Evolutionary conservation across 768 basidiomycete genomes (phyloP).

Genomic region (Boletus coccyginus): DNA sequence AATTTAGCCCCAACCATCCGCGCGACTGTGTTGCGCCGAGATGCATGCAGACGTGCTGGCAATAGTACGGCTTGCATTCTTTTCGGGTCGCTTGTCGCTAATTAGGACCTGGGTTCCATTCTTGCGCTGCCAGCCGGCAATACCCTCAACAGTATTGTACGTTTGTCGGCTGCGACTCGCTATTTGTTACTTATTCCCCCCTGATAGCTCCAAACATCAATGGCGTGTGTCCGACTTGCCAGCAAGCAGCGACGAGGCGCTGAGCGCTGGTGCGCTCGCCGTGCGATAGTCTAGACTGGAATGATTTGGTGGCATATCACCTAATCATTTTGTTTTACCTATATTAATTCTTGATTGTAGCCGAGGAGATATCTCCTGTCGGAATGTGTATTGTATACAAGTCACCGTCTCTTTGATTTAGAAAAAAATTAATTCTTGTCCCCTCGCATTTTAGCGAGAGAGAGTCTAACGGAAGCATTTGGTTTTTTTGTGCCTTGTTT

Average conservation of each 20-base stretch:
- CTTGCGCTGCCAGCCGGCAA: conserved; percentile 33
- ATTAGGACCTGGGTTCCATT: conserved; percentile 3
- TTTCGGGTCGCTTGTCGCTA: conserved; percentile 10
- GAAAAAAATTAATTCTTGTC: conserved; percentile 10
- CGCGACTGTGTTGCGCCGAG: conserved; percentile 37
- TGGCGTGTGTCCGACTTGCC: conserved; percentile 41
- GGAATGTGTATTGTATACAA: conserved; percentile 15
- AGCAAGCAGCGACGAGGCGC: conserved; percentile 24
- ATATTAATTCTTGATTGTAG: conserved; percentile 27
- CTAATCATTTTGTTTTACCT: conserved; percentile 23
- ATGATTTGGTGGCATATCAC: conserved; percentile 13
- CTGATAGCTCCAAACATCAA: conserved; percentile 42
- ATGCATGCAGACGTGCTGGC: conserved; percentile 47
- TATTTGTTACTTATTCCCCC: neutral
- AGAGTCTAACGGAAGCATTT: conserved; percentile 31
- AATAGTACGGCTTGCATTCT: conserved; percentile 39
- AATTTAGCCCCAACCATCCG: conserved; percentile 54
- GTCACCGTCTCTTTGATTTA: neutral
- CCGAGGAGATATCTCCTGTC: conserved; percentile 22
- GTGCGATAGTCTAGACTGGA: conserved; percentile 12
- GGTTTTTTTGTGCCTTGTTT: conserved; percentile 14
- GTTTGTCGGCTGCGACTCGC: conserved; percentile 8
- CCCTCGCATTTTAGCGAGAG: neutral
- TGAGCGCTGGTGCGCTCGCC: conserved; percentile 11
- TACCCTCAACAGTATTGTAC: conserved; percentile 48